Evolutionary conservation across 2,329 filamentous ascomycete species (phyloP).

Genomic region (Penicillium janthinellum): DNA sequence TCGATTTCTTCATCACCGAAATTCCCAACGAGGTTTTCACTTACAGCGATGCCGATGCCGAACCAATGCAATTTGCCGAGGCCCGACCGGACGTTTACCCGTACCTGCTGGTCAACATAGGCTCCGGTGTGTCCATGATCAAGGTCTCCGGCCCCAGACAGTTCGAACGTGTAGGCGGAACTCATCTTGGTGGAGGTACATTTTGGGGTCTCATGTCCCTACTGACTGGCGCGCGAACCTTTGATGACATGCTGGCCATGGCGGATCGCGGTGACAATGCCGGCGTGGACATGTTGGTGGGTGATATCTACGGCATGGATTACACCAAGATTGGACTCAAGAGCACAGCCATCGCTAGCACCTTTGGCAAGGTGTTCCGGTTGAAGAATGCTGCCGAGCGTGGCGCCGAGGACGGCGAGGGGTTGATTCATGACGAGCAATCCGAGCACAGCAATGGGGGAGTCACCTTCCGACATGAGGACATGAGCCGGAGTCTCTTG

Average conservation of each 20-base stretch:
- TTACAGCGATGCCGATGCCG: constrained; percentile 80
- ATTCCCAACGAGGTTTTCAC: constrained; percentile 97
- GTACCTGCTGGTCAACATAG: constrained; percentile 97
- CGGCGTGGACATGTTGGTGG: constrained; percentile 93
- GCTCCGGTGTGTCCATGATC: constrained; percentile 94
- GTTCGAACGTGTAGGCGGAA: constrained; percentile 90
- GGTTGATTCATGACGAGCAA: constrained; percentile 52
- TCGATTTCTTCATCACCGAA: constrained; percentile 98
- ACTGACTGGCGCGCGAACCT: constrained; percentile 89
- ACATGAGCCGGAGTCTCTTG: constrained; percentile 86
- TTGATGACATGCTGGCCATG: constrained; percentile 94
- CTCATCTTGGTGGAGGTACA: constrained; percentile 92
- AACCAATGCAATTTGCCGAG: constrained; percentile 86
- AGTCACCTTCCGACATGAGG: constrained; percentile 70
- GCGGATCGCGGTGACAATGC: constrained; percentile 90
- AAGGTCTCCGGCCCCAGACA: constrained; percentile 89
- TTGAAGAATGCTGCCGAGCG: constrained; percentile 83
- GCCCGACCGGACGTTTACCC: constrained; percentile 84
- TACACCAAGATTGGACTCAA: constrained; percentile 97
- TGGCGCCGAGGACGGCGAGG: constrained; percentile 72
- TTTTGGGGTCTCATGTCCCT: constrained; percentile 93
- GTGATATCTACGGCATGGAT: constrained; percentile 95
- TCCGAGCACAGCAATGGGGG: constrained; percentile 40
- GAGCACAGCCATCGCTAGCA: constrained; percentile 91
- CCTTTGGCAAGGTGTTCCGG: constrained; percentile 94